phyloP scores from a whole-genome alignment of 169 alveolate genomes.

The Eimeria praecox region DNA sequence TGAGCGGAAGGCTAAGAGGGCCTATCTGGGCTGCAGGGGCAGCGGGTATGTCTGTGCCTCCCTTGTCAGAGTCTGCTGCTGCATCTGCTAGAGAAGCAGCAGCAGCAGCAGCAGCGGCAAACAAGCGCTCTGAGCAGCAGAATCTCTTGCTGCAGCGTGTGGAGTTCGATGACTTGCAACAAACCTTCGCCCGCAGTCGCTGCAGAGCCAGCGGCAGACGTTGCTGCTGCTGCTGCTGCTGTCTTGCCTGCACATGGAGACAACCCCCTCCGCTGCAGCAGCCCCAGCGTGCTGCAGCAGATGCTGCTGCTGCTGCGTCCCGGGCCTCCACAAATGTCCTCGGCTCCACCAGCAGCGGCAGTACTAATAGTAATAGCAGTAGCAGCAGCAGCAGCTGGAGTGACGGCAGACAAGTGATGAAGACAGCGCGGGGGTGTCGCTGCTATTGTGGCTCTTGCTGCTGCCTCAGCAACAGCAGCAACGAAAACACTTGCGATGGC shows the following conservation, averaged over 20 bases:
- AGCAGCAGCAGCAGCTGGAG: background rate
- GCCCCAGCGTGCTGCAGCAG: background rate
- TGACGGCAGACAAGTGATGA: background rate
- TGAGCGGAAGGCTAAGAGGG: background rate
- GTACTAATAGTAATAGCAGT: background rate
- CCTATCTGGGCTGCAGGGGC: background rate
- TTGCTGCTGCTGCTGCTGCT: conserved; percentile 72
- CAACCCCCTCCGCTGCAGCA: background rate
- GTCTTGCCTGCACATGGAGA: background rate
- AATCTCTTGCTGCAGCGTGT: conserved; percentile 32
- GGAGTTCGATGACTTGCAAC: conserved; percentile 61
- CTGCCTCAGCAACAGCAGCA: conserved; percentile 12
- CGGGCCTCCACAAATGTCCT: background rate
- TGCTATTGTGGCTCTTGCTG: conserved; percentile 53
- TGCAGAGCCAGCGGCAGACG: conserved; percentile 41
- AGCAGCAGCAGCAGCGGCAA: background rate
- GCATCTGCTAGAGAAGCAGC: conserved; percentile 8
- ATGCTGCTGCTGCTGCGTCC: conserved; percentile 6
- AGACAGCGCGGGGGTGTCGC: conserved; percentile 35
- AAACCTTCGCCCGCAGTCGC: conserved; percentile 52
- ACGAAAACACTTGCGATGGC: background rate
- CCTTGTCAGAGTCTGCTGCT: background rate
- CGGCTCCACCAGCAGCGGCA: background rate
- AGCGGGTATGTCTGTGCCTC: background rate
- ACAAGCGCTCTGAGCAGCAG: background rate